Conservation (phyloP, 1,284 basidiomycete species). For the Leccinum pachyderme region DNA sequence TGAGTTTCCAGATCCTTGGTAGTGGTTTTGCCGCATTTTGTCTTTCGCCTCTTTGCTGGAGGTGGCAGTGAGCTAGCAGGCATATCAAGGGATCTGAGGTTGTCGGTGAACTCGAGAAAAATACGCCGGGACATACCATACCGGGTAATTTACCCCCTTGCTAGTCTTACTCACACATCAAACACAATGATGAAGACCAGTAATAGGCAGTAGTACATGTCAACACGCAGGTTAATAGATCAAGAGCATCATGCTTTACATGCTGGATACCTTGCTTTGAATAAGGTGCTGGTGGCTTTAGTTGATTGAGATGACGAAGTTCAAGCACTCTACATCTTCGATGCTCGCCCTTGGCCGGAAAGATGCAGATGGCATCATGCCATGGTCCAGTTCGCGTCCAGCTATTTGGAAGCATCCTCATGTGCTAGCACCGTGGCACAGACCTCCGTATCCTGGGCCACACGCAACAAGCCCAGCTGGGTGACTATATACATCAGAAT, state of each 20-base stretch:
- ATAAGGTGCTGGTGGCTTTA: neutral
- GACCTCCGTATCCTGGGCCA: too few species aligned
- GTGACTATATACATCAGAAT: too few species aligned
- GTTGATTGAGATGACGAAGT: neutral
- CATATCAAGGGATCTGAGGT: constrained; percentile 11
- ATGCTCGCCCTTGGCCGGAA: neutral
- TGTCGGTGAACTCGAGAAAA: too few species aligned
- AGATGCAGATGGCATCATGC: too few species aligned
- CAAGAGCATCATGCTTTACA: neutral
- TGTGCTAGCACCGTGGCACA: too few species aligned
- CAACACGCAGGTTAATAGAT: neutral
- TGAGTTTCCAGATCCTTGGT: constrained; percentile 53
- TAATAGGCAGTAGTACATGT: neutral
- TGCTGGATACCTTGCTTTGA: neutral
- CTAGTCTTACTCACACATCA: too few species aligned
- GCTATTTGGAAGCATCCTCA: neutral
- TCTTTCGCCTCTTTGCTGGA: constrained; percentile 55
- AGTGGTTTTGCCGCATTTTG: constrained; percentile 29
- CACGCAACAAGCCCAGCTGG: too few species aligned
- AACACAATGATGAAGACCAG: too few species aligned
- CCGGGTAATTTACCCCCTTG: constrained; percentile 2
- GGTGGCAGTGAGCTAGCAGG: constrained; percentile 52
- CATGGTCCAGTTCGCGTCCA: neutral
- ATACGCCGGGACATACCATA: constrained; percentile 1
- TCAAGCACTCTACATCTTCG: neutral